Base-by-base conservation (phyloP, 2,329 filamentous ascomycete species). In the Fusarium odoratissimum region DNA sequence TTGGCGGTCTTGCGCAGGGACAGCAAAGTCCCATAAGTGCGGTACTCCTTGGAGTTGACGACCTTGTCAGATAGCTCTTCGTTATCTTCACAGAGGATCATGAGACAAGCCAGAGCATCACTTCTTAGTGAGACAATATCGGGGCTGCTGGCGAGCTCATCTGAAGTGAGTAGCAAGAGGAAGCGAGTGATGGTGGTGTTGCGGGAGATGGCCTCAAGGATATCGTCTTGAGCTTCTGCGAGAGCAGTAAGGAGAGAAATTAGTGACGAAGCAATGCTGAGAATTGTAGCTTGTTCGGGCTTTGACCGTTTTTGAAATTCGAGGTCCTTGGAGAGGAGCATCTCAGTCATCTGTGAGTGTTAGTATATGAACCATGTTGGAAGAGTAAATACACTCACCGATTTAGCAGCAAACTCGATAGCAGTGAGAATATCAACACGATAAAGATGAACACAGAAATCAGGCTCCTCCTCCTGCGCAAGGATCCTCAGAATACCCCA, bases 381-480 rank as follows among this genome's bases (percentile, higher is more conserved):
- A 13, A 12, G 23, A 13, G 14, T 4, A 44, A 23, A n/a, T 12
- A 33, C 13, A 79, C 85, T 79, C 78, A 91, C 88, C 68, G 84
- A 84, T 58, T 84, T 84, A 56, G 85, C 82, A 19, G 89, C 89
- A 77, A 87, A 86, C 64, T 88, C 86, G 64, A 92, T 85, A 25
- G 90, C 89, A 33, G 88, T 89, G 66, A 92, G 76, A 19, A 91
- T 80, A 78, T 92, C 90, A 33, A 88, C 82, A 46, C 91, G 84
- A 75, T 87, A 92, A 64, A 93, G 79, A 73, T 92, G 90, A 25
- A 92, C 83, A 70, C 89, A 91, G 66, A 92, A 92, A 75, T 92
- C 91, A 17, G 87, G 83, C 74, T 91, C 90, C 78, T 92, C 91
- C 76, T 91, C 88, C 69, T 88, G 83, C 5, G 87, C 88, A 59